Conservation (phyloP, 345 rosid genomes). For the Moricandia moricandioides region DNA sequence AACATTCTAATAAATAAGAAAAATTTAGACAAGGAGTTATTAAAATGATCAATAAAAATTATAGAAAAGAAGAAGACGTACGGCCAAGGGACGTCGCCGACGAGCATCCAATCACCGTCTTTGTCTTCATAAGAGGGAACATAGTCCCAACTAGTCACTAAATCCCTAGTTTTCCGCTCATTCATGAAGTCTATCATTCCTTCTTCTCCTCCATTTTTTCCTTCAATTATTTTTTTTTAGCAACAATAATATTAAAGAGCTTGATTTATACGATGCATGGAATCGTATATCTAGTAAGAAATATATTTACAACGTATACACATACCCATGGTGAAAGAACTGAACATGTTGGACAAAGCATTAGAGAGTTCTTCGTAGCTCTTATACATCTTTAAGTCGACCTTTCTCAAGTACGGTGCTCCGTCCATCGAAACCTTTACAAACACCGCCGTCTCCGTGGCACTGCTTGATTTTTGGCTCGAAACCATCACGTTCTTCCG, state of each 20-base stretch:
- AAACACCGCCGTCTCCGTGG: constrained; percentile 38
- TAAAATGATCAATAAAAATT: neutral
- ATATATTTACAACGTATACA: neutral
- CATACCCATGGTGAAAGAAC: constrained; percentile 75
- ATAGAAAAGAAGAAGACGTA: constrained; percentile 29
- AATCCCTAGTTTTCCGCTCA: constrained; percentile 63
- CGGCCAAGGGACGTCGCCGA: constrained; percentile 96
- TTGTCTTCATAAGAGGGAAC: constrained; percentile 91
- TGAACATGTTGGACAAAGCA: constrained; percentile 69
- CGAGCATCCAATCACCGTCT: constrained; percentile 97
- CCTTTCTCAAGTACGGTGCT: constrained; percentile 93
- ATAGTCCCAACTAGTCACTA: constrained; percentile 64
- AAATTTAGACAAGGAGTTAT: neutral
- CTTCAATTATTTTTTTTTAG: constrained; percentile 21
- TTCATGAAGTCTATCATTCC: constrained; percentile 77
- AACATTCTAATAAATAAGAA: constrained; percentile 61
- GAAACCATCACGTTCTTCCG: constrained; percentile 61
- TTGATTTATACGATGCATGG: neutral
- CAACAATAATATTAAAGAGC: neutral
- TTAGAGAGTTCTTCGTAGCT: constrained; percentile 64
- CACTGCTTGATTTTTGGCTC: constrained; percentile 40
- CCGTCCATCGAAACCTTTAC: constrained; percentile 96
- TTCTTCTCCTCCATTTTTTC: constrained; percentile 67
- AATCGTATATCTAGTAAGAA: neutral
- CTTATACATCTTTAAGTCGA: constrained; percentile 72